These are phyloP conservation scores for Plasmodium gallinaceum DNA, from an alignment of 169 alveolate genomes.

Conservation along the genomic window DNA sequence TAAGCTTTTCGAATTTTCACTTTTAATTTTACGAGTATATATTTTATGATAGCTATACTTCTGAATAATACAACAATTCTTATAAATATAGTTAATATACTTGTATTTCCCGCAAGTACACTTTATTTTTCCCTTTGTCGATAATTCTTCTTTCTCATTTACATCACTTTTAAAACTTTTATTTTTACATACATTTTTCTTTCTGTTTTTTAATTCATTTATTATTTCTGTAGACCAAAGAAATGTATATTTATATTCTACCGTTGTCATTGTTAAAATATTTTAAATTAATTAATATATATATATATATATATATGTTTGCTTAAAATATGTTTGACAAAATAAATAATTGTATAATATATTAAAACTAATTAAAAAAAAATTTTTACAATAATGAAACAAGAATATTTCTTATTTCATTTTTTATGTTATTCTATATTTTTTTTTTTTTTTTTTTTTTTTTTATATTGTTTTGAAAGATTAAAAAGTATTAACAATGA, in stretches of 20 bases:
- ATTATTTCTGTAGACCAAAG: slow-evolving; percentile 24
- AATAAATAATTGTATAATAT: not conserved
- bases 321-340: not conserved
- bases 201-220: slow-evolving; percentile 21
- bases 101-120: not conserved
- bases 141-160: slow-evolving; percentile 1
- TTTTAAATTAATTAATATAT: not conserved
- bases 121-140: slow-evolving; percentile 6
- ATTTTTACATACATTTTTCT: not conserved
- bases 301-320: slow-evolving; percentile 1
- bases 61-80: slow-evolving; percentile 25
- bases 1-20: not conserved
- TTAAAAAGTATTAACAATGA: not conserved
- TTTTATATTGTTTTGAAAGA: not conserved
- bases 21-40: slow-evolving; percentile 4
- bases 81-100: slow-evolving; percentile 41
- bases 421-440: not conserved
- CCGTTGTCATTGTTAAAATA: slow-evolving; percentile 7
- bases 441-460: not conserved
- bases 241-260: not conserved
- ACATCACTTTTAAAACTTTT: not conserved
- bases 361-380: no score
- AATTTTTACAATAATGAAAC: not conserved
- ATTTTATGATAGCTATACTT: slow-evolving; percentile 23
- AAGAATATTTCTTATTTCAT: not conserved